Base-by-base conservation (phyloP, 1,284 basidiomycete genomes). In the Ceratobasidium sp. region DNA sequence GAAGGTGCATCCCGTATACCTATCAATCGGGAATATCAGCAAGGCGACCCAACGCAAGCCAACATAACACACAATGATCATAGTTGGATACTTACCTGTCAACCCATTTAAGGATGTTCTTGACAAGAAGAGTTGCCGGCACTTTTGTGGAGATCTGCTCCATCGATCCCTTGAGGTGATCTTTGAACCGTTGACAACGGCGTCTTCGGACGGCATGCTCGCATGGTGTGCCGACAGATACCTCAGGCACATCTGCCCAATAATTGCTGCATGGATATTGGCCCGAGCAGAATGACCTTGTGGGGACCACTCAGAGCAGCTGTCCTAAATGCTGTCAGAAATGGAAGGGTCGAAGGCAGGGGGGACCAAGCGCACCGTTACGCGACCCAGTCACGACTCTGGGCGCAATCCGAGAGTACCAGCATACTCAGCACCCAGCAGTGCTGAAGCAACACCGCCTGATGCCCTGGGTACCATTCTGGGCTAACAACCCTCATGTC, bases 91-190 rank as follows among this genome's bases (percentile, higher is more conserved):
- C 62, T 19, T 72, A 44, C 74, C 74, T 9, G 74, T 75, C 1
- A 17, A 36, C 31, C 0, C 27, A 19, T 57, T 57, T 7, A 33
- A 57, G 53, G n/a, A 56, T 5, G 53, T 56, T 14, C 5, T 56
- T 4, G 7, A 27, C 27, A 19, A 56, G 27, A 19, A 33, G 9
- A 56, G 17, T 15, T 14, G 54, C 54, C 11, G 19, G 27, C 27
- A 31, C 1, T 56, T 31, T 17, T 29, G 27, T 19, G 27, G 11
- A 11, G 54, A 56, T 15, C 4, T 56, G 15, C 19, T 56, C 22
- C 54, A 56, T 14, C 27, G 27, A 9, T 77, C 75, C 36, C 77
- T 79, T 72, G 17, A 45, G 11, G 22, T 69, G 5, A 36, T 79
- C 9, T 62, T 69, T n/a, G 41, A 56, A 41, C 66, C 66, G 14